Conservation (phyloP, 2,329 filamentous ascomycete genomes). For the Clarireedia monteithiana region DNA sequence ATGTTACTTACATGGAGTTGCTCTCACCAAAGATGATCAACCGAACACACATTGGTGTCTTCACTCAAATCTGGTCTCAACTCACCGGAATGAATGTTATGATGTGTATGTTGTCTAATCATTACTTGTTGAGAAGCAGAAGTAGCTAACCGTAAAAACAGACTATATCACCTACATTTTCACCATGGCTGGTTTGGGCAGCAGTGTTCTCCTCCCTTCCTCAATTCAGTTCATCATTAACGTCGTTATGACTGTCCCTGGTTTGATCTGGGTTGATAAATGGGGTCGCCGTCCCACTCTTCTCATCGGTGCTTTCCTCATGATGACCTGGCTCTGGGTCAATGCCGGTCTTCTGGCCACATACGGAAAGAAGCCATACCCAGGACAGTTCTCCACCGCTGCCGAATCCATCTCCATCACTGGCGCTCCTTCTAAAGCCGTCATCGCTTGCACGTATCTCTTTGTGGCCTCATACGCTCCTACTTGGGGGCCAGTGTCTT, state of each 20-base stretch:
- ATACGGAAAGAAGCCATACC: conserved; percentile 32
- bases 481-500: conserved; percentile 43
- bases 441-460: conserved; percentile 59
- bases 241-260: conserved; percentile 69
- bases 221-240: conserved; percentile 74
- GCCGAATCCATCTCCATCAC: conserved; percentile 41
- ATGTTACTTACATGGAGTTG: conserved; percentile 65
- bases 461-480: conserved; percentile 49
- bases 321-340: conserved; percentile 35
- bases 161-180: conserved; percentile 49
- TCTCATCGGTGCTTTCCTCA: conserved; percentile 43
- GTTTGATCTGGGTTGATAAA: conserved; percentile 65
- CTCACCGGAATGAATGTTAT: conserved; percentile 71
- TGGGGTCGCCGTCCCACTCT: conserved; percentile 67
- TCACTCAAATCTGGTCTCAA: conserved; percentile 70
- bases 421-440: conserved; percentile 43
- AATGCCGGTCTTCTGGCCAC: conserved; percentile 39
- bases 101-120: conserved; percentile 57
- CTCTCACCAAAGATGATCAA: conserved; percentile 68
- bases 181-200: conserved; percentile 59
- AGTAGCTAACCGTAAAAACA: background rate
- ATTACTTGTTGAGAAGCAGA: conserved; percentile 33
- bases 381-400: conserved; percentile 31
- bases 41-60: conserved; percentile 62
- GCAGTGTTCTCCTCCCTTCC: conserved; percentile 54